Percentiles rank a stretch among this genome's conserved stretches.
Evolutionary conservation across 352 stramenopile genomes (phyloP).

Genomic region (Globisporangium spiculum): DNA sequence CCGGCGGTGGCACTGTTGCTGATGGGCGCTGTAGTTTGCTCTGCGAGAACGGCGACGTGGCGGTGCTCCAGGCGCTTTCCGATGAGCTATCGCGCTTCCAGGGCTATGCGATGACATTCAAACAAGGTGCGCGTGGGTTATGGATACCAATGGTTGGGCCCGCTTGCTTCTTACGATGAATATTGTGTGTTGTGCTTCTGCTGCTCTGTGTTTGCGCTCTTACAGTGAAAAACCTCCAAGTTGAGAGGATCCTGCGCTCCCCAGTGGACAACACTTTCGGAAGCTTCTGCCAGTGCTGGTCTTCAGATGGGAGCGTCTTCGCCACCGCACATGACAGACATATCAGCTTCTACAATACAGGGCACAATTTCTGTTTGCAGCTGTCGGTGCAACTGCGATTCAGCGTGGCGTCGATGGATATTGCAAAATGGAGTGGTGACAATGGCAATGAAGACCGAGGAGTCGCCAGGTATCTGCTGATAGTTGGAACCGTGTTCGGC

Average conservation of each 20-base stretch:
- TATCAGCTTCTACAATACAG: slow-evolving; percentile 32
- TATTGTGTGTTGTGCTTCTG: too few relatives aligned
- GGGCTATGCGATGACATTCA: background rate
- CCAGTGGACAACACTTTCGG: slow-evolving; percentile 15
- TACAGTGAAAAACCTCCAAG: slow-evolving; percentile 14
- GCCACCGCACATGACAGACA: slow-evolving; percentile 29
- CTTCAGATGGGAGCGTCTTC: slow-evolving; percentile 27
- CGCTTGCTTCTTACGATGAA: too few relatives aligned
- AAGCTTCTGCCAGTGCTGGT: slow-evolving; percentile 60
- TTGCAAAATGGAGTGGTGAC: slow-evolving; percentile 6
- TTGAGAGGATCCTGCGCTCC: slow-evolving; percentile 34
- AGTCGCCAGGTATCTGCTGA: slow-evolving; percentile 18
- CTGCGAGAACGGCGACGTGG: slow-evolving; percentile 46
- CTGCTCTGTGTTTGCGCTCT: too few relatives aligned
- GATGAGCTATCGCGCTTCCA: background rate
- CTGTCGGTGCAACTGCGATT: slow-evolving; percentile 27
- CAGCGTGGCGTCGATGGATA: slow-evolving; percentile 33
- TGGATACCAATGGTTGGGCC: too few relatives aligned
- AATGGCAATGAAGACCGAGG: background rate
- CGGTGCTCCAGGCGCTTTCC: slow-evolving; percentile 28
- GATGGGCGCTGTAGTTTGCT: slow-evolving; percentile 39
- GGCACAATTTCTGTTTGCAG: slow-evolving; percentile 15
- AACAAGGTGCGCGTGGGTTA: background rate
- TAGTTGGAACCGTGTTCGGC: slow-evolving; percentile 36
- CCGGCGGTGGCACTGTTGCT: background rate